Evolutionary conservation across 1,139 yeast genomes (phyloP).

Genomic region (Suhomyces bolitotheri): DNA sequence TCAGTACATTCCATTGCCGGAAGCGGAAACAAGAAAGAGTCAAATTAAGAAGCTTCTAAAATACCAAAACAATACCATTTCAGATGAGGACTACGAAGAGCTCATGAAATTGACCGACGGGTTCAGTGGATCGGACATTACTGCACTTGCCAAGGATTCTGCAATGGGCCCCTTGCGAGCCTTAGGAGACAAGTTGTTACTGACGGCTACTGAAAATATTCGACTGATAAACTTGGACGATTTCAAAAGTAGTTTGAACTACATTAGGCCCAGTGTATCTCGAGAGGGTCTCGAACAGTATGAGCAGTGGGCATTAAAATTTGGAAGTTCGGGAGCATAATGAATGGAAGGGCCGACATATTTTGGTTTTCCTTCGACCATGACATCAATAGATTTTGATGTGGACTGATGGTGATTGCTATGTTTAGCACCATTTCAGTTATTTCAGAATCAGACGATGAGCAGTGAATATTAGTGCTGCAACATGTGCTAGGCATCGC

Average conservation of each 20-base stretch:
- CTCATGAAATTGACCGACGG: slow-evolving; percentile 71
- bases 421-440: not conserved
- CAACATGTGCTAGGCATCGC: too few species aligned
- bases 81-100: slow-evolving; percentile 60
- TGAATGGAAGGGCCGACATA: not conserved
- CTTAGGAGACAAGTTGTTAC: slow-evolving; percentile 81
- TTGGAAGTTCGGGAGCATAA: slow-evolving; percentile 88
- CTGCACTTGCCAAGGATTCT: slow-evolving; percentile 95
- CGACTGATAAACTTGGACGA: slow-evolving; percentile 77
- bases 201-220: slow-evolving; percentile 83
- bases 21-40: slow-evolving; percentile 71
- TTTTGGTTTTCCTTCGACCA: not conserved
- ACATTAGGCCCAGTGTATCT: slow-evolving; percentile 91
- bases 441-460: not conserved
- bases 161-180: slow-evolving; percentile 97
- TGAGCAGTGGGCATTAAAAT: slow-evolving; percentile 88
- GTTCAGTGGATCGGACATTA: slow-evolving; percentile 90
- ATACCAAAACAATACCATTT: slow-evolving; percentile 73
- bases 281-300: slow-evolving; percentile 72
- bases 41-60: slow-evolving; percentile 72
- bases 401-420: not conserved
- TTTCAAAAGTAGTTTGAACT: slow-evolving; percentile 72
- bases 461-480: too few species aligned
- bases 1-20: slow-evolving; percentile 94
- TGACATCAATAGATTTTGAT: too few species aligned